These are phyloP conservation scores for Xylaria sp. DNA, from an alignment of 2,329 filamentous ascomycete species.

Conservation along the genomic window DNA sequence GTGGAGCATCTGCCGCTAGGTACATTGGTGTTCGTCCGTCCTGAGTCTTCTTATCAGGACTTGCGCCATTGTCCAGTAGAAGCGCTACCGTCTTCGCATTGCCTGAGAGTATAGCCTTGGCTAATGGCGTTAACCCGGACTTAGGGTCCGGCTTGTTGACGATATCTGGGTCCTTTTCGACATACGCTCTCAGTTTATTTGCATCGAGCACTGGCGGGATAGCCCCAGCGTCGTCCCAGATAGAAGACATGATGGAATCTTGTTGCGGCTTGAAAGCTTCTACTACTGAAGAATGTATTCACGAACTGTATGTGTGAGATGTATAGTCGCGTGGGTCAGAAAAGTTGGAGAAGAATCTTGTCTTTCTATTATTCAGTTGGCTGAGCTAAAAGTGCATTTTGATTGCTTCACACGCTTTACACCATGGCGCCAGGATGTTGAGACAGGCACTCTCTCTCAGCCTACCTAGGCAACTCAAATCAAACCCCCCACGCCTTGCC, in stretches of 20 bases:
- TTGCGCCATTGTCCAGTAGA: constrained; percentile 35
- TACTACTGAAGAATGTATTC: neutral
- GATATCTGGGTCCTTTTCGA: constrained; percentile 15
- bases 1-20: constrained; percentile 30
- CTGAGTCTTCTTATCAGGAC: constrained; percentile 31
- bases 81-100: constrained; percentile 30
- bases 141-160: constrained; percentile 21
- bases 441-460: neutral
- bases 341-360: neutral
- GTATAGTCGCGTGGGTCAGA: neutral
- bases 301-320: neutral
- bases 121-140: constrained; percentile 37
- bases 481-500: constrained; percentile 17
- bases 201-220: constrained; percentile 26
- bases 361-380: constrained; percentile 16
- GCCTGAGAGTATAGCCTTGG: constrained; percentile 30
- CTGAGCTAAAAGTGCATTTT: neutral
- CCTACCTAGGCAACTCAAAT: neutral
- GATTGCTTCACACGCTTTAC: neutral
- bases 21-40: constrained; percentile 38
- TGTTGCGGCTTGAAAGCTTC: neutral
- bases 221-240: constrained; percentile 38
- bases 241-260: constrained; percentile 28
- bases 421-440: neutral
- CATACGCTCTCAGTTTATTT: constrained; percentile 25